Conservation (phyloP, 371 early-diverging fungal species). For the Mortierella sp. region DNA sequence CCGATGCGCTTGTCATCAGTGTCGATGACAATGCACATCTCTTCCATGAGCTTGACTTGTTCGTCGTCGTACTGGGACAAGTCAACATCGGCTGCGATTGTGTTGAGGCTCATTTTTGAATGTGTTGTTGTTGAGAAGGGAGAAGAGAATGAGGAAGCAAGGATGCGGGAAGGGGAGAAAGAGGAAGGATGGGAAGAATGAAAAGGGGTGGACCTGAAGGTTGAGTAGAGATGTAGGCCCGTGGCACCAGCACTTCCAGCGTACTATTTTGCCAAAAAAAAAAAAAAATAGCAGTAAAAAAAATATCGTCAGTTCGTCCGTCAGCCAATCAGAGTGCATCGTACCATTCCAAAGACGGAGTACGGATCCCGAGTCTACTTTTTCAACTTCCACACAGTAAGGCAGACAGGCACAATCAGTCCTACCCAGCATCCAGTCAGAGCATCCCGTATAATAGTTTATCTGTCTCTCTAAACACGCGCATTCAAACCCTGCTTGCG, state of each 20-base stretch:
- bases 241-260: not conserved
- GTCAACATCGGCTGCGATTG: slow-evolving; percentile 71
- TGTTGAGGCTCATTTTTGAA: slow-evolving; percentile 44
- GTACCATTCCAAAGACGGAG: not conserved
- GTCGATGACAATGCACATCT: slow-evolving; percentile 96
- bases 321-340: slow-evolving; percentile 29
- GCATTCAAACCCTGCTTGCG: no score
- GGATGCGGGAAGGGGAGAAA: not conserved
- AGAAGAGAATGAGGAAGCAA: slow-evolving; percentile 1
- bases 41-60: slow-evolving; percentile 95
- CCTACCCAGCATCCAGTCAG: no score
- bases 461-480: no score
- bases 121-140: not conserved
- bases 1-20: slow-evolving; percentile 87
- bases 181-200: slow-evolving; percentile 1
- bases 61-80: slow-evolving; percentile 82
- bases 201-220: not conserved
- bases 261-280: not conserved
- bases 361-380: not conserved
- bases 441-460: no score
- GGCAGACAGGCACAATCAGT: no score
- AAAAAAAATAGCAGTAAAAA: slow-evolving; percentile 18
- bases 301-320: slow-evolving; percentile 32
- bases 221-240: not conserved
- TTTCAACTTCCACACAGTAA: no score